Percentiles rank a stretch among this genome's conserved stretches.
Evolutionary conservation across 2,329 filamentous ascomycete genomes (phyloP).

Genomic region (Nemania sp.): DNA sequence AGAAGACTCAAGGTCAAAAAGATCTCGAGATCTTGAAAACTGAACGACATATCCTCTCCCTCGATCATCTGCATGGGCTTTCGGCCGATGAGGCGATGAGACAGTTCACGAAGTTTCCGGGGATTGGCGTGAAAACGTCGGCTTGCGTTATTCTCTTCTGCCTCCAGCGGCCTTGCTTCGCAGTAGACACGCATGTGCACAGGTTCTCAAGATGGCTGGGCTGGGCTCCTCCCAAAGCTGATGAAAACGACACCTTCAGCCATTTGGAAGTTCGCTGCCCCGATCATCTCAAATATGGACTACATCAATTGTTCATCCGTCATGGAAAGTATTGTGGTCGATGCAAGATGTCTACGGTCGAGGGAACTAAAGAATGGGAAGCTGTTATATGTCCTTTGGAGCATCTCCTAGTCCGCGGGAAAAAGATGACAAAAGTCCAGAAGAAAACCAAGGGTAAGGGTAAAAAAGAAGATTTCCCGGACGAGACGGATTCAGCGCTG

Average conservation of each 20-base stretch:
- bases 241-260: constrained; percentile 51
- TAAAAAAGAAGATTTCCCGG: constrained; percentile 4
- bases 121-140: constrained; percentile 61
- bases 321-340: constrained; percentile 55
- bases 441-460: constrained; percentile 14
- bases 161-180: constrained; percentile 56
- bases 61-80: constrained; percentile 54
- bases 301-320: constrained; percentile 58
- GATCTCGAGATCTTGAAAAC: constrained; percentile 60
- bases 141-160: constrained; percentile 61
- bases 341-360: constrained; percentile 56
- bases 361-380: constrained; percentile 64
- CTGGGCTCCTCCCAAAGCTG: constrained; percentile 57
- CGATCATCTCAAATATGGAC: constrained; percentile 55
- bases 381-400: constrained; percentile 51
- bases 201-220: constrained; percentile 56
- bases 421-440: constrained; percentile 20
- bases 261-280: constrained; percentile 58
- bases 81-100: constrained; percentile 52
- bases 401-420: constrained; percentile 42
- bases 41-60: constrained; percentile 60
- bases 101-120: constrained; percentile 54
- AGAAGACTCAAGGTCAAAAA: constrained; percentile 52
- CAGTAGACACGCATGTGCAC: constrained; percentile 61
- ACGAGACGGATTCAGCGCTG: constrained; percentile 4